These are phyloP conservation scores for Cystofilobasidium ferigula DNA, from an alignment of 768 basidiomycete genomes.

Conservation along the genomic window DNA sequence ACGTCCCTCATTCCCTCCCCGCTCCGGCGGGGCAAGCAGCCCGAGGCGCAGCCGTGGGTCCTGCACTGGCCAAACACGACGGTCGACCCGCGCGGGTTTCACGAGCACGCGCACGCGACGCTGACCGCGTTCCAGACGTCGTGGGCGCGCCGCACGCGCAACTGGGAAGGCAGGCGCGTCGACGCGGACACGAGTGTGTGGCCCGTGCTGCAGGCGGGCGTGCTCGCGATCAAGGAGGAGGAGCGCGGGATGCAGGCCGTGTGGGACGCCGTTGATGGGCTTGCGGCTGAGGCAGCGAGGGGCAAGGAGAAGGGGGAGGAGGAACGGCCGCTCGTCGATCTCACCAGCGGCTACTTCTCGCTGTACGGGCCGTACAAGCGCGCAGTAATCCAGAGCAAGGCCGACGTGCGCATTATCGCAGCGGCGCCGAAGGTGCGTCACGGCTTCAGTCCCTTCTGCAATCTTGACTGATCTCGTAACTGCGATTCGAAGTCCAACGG, in stretches of 20 bases:
- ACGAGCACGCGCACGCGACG: conserved; percentile 49
- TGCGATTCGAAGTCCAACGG: conserved; percentile 66
- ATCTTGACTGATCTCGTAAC: conserved; percentile 2
- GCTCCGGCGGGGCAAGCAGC: conserved; percentile 20
- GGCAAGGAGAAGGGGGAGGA: conserved; percentile 31
- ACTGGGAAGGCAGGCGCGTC: conserved; percentile 28
- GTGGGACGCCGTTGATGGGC: conserved; percentile 33
- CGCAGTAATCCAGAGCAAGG: conserved; percentile 47
- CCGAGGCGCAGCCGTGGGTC: conserved; percentile 40
- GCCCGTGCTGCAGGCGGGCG: conserved; percentile 81
- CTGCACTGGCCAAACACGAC: conserved; percentile 58
- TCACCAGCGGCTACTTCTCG: conserved; percentile 94
- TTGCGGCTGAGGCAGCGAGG: conserved; percentile 28
- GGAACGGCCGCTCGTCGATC: conserved; percentile 46
- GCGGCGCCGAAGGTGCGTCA: conserved; percentile 68
- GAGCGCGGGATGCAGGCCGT: conserved; percentile 46
- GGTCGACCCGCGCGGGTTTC: conserved; percentile 60
- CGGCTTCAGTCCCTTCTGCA: background rate
- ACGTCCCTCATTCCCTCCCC: conserved; percentile 18
- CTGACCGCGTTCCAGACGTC: conserved; percentile 53
- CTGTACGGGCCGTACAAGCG: conserved; percentile 69
- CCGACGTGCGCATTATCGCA: conserved; percentile 62
- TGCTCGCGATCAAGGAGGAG: conserved; percentile 76
- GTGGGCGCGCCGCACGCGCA: conserved; percentile 27
- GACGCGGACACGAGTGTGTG: conserved; percentile 50